phyloP scores from a whole-genome alignment of 164 flowering plant species.

The Akebia trifoliata region DNA sequence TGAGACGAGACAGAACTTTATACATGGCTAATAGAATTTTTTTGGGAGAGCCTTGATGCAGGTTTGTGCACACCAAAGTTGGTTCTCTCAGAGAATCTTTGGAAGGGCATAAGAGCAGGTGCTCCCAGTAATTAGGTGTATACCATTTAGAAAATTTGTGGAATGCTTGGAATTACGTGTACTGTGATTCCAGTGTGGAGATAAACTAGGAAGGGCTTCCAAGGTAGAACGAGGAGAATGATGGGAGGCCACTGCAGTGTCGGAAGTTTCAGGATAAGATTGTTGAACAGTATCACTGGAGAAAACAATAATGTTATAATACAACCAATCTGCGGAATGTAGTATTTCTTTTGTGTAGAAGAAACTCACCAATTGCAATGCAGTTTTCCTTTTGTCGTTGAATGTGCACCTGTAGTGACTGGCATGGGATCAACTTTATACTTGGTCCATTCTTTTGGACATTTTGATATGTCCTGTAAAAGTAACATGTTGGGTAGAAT shows the following conservation, averaged over 20 bases:
- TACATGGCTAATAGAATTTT: too few species aligned
- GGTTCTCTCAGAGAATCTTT: too few species aligned
- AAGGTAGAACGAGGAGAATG: constrained; percentile 47
- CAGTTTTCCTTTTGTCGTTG: constrained; percentile 11
- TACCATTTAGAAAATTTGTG: constrained; percentile 6
- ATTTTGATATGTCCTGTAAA: constrained; percentile 18
- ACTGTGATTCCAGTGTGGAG: constrained; percentile 22
- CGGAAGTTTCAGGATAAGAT: constrained; percentile 34
- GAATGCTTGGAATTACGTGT: constrained; percentile 13
- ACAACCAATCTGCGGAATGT: not conserved
- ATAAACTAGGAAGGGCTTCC: constrained; percentile 34
- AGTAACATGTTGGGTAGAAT: not conserved
- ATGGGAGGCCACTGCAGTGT: constrained; percentile 25
- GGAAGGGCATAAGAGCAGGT: too few species aligned
- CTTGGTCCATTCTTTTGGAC: constrained; percentile 17
- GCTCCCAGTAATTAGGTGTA: constrained; percentile 7
- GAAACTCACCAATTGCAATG: constrained; percentile 12
- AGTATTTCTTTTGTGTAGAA: not conserved
- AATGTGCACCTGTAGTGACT: constrained; percentile 9
- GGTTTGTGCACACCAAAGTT: too few species aligned
- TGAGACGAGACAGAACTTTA: too few species aligned
- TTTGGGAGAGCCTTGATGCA: too few species aligned
- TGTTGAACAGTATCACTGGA: constrained; percentile 39
- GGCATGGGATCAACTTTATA: constrained; percentile 16
- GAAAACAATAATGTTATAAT: constrained; percentile 28